Evolutionary conservation across 768 basidiomycete genomes (phyloP).

Genomic region (Albatrellus ellisii): DNA sequence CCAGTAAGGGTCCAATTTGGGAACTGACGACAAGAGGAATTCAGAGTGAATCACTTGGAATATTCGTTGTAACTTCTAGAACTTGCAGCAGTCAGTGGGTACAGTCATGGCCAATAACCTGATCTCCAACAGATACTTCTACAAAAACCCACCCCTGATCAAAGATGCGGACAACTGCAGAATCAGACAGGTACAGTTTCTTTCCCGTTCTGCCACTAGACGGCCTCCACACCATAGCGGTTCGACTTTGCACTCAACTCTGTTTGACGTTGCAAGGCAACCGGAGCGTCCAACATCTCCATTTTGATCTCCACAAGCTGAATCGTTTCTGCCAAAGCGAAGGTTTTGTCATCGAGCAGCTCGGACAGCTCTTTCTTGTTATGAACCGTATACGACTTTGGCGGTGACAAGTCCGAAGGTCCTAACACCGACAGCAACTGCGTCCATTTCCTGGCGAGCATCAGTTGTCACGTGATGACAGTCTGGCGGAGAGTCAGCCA

Average conservation of each 20-base stretch:
- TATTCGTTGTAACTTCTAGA: too few species aligned
- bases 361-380: constrained; percentile 53
- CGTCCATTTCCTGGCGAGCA: constrained; percentile 41
- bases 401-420: constrained; percentile 32
- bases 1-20: too few species aligned
- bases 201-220: too few species aligned
- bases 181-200: too few species aligned
- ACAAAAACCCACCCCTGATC: too few species aligned
- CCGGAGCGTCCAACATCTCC: constrained; percentile 60
- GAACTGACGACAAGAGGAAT: too few species aligned
- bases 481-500: constrained; percentile 6
- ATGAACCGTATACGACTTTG: constrained; percentile 51
- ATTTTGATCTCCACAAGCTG: constrained; percentile 77
- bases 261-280: constrained; percentile 40
- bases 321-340: constrained; percentile 50
- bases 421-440: constrained; percentile 47
- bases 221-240: constrained; percentile 21
- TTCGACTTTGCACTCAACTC: constrained; percentile 41
- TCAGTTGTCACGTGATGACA: not conserved
- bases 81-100: too few species aligned
- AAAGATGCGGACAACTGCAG: too few species aligned
- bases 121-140: too few species aligned
- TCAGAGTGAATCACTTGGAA: too few species aligned
- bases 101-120: too few species aligned
- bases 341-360: constrained; percentile 50